Evolutionary conservation across 805 yeast genomes (phyloP).

Genomic region (Monosporozyma siamensis): DNA sequence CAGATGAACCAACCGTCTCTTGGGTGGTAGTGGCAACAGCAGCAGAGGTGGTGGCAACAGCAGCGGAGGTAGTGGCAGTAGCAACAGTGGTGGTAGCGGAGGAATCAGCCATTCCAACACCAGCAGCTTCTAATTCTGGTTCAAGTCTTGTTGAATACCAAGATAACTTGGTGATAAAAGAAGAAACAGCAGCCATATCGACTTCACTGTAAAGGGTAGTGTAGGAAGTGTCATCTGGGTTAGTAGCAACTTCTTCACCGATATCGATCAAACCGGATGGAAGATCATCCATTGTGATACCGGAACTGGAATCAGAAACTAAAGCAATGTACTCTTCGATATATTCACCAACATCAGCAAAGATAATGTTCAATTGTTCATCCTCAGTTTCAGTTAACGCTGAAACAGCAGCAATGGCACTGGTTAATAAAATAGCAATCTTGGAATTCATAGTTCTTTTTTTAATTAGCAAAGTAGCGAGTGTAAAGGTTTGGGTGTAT

Average conservation of each 20-base stretch:
- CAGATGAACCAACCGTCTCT: background rate
- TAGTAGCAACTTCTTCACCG: constrained; percentile 20
- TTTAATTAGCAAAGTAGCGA: constrained; percentile 3
- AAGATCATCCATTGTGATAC: constrained; percentile 6
- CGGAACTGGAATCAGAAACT: constrained; percentile 6
- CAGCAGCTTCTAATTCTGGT: constrained; percentile 9
- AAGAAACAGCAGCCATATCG: constrained; percentile 21
- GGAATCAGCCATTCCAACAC: constrained; percentile 4
- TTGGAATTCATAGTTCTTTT: constrained; percentile 9
- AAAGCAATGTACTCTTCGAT: constrained; percentile 9
- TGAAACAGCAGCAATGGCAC: constrained; percentile 10
- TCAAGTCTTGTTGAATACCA: constrained; percentile 30
- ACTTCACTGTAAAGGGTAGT: constrained; percentile 26
- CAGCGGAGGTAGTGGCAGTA: constrained; percentile 4
- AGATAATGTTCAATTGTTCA: constrained; percentile 11
- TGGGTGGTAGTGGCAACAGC: constrained; percentile 4
- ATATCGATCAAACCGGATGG: constrained; percentile 15
- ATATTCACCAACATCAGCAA: constrained; percentile 11
- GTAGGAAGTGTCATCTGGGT: constrained; percentile 29
- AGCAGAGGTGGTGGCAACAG: constrained; percentile 7
- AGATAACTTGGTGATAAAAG: constrained; percentile 25
- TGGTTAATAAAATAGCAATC: constrained; percentile 8
- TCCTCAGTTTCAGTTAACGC: constrained; percentile 10
- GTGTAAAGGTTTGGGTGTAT: too few relatives aligned
- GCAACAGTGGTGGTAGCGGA: constrained; percentile 6